phyloP scores from a whole-genome alignment of 768 basidiomycete species.

The Suillus subaureus region DNA sequence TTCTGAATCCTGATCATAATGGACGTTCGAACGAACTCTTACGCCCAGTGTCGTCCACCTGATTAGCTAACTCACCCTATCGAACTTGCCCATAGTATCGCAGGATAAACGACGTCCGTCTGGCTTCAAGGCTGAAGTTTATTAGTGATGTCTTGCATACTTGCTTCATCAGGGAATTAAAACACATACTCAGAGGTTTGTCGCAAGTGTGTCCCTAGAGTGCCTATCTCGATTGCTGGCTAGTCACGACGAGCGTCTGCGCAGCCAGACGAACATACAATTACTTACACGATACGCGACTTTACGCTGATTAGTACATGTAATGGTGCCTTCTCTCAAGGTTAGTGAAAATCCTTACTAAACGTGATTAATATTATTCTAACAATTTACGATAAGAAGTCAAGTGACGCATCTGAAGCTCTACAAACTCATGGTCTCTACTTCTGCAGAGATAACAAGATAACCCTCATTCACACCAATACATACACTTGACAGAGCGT shows the following conservation, averaged over 20 bases:
- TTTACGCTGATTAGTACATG: background rate
- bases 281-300: background rate
- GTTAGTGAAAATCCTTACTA: background rate
- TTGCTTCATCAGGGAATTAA: background rate
- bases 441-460: background rate
- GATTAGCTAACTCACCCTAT: background rate
- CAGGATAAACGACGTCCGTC: background rate
- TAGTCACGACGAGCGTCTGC: background rate
- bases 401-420: background rate
- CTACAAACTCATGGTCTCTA: background rate
- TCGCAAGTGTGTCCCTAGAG: background rate
- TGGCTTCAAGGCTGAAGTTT: background rate
- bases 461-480: background rate
- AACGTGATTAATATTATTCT: background rate
- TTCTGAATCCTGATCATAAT: background rate
- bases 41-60: background rate
- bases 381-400: constrained; percentile 1
- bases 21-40: background rate
- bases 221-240: background rate
- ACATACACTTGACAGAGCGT: background rate
- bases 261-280: background rate
- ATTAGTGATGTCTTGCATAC: background rate
- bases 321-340: background rate
- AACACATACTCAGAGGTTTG: background rate
- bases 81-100: no score